phyloP scores from a whole-genome alignment of 768 basidiomycete genomes.

The Termitomyces sp. region DNA sequence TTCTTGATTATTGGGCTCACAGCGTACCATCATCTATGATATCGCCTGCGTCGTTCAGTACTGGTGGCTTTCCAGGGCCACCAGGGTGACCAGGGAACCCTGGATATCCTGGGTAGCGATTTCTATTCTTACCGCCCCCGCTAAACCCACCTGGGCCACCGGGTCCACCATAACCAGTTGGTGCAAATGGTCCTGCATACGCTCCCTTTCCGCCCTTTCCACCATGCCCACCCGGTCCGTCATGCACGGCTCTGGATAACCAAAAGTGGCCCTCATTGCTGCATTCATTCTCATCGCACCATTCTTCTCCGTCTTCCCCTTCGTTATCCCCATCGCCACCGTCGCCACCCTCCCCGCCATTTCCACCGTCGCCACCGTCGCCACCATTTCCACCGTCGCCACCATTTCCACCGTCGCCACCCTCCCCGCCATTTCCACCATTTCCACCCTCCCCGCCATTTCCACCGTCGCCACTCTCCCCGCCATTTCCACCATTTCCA shows the following conservation, averaged over 20 bases:
- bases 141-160: conserved; percentile 14
- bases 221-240: conserved; percentile 10
- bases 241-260: conserved; percentile 1
- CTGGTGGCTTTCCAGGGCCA: conserved; percentile 1
- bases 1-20: neutral
- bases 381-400: neutral
- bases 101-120: conserved; percentile 13
- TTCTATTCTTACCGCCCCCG: conserved; percentile 1
- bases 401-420: too few relatives aligned
- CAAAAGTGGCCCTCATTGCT: neutral
- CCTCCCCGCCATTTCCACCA: too few relatives aligned
- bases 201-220: conserved; percentile 12
- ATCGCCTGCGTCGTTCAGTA: neutral
- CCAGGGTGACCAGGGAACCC: conserved; percentile 15
- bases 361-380: neutral
- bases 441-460: too few relatives aligned
- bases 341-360: neutral
- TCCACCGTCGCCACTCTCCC: too few relatives aligned
- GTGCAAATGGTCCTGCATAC: conserved; percentile 1
- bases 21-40: neutral
- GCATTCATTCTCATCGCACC: neutral
- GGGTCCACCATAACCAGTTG: conserved; percentile 9
- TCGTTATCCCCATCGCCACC: neutral
- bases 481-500: too few relatives aligned
- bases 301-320: neutral